A percentile compares a stretch with the other conserved stretches of the same genome.
These are phyloP conservation scores for Flaveria brownii DNA, from an alignment of 129 eudicot species.

Conservation along the genomic window DNA sequence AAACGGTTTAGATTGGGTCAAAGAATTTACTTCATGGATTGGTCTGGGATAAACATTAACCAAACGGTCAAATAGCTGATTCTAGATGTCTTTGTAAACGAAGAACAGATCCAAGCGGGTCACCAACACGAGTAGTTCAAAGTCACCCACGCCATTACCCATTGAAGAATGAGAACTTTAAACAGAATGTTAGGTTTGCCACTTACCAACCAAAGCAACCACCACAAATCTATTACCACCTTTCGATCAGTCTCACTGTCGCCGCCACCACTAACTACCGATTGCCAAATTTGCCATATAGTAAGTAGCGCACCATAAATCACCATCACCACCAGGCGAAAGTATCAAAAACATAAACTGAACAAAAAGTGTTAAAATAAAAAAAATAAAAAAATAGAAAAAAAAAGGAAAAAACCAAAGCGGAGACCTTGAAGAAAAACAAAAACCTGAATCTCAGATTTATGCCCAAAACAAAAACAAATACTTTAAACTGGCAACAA, in stretches of 20 bases:
- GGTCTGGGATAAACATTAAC: neutral
- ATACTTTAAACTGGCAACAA: neutral
- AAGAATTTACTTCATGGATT: neutral
- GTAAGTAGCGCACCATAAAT: neutral
- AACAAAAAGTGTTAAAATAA: neutral
- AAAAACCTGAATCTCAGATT: neutral
- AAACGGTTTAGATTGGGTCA: no score
- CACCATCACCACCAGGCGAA: constrained; percentile 9
- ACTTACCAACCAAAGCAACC: constrained; percentile 2
- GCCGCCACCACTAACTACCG: neutral
- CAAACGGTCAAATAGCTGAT: neutral
- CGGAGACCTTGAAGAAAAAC: neutral
- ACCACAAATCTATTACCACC: constrained; percentile 4
- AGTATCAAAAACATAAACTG: neutral
- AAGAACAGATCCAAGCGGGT: neutral
- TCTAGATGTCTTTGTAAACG: constrained; percentile 6
- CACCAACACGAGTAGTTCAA: neutral
- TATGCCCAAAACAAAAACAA: neutral
- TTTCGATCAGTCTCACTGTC: neutral
- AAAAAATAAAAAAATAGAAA: neutral
- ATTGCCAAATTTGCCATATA: constrained; percentile 1
- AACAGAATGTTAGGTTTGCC: neutral
- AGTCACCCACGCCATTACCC: neutral
- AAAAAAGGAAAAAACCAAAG: neutral
- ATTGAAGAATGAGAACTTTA: neutral